Evolutionary conservation across 768 basidiomycete species (phyloP).

Genomic region (Glaciozyma antarctica): DNA sequence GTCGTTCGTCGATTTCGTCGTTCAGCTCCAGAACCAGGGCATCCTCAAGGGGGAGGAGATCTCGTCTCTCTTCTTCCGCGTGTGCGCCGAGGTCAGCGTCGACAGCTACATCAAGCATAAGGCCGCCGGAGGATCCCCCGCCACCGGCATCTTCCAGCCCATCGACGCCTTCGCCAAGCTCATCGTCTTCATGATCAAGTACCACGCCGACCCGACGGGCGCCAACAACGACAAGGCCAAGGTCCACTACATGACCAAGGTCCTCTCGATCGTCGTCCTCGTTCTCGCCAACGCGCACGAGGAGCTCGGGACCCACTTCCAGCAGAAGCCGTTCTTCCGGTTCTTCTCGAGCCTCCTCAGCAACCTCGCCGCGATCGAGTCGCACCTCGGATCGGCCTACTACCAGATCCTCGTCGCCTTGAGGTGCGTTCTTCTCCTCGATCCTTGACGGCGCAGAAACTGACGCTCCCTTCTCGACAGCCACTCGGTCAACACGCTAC

Average conservation of each 20-base stretch:
- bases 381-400: constrained; percentile 75
- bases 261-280: constrained; percentile 90
- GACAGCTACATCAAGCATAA: constrained; percentile 57
- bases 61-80: constrained; percentile 96
- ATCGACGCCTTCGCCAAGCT: constrained; percentile 90
- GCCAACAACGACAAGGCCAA: constrained; percentile 89
- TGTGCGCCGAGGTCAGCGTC: constrained; percentile 89
- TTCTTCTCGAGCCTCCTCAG: constrained; percentile 95
- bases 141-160: constrained; percentile 75
- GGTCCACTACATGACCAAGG: constrained; percentile 92
- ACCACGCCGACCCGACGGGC: constrained; percentile 85
- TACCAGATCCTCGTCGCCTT: constrained; percentile 78
- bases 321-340: constrained; percentile 95
- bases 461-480: constrained; percentile 42
- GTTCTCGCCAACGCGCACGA: constrained; percentile 91
- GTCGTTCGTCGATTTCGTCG: constrained; percentile 90
- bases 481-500: constrained; percentile 88
- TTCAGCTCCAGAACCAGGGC: constrained; percentile 91
- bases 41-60: constrained; percentile 92
- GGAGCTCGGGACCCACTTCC: constrained; percentile 80
- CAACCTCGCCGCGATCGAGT: constrained; percentile 78
- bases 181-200: constrained; percentile 97
- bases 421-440: constrained; percentile 48
- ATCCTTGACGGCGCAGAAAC: background rate
- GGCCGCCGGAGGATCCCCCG: constrained; percentile 44